Evolutionary conservation across 768 basidiomycete species (phyloP).

Genomic region (Auriculariales sp.): DNA sequence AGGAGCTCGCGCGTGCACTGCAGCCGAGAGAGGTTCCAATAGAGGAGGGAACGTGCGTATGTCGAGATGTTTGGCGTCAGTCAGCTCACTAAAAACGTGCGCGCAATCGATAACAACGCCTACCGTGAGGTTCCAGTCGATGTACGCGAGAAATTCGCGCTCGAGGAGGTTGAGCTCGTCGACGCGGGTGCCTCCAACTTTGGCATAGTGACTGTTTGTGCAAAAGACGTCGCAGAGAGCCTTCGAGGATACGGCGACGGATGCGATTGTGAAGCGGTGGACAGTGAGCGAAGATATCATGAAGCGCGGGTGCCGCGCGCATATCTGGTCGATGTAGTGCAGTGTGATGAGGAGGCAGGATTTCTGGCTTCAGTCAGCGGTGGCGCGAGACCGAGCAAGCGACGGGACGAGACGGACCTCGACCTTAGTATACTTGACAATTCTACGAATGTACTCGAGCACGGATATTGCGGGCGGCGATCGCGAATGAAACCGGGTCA

Average conservation of each 20-base stretch:
- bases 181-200: conserved; percentile 87
- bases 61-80: conserved; percentile 4
- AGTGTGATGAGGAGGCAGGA: conserved; percentile 69
- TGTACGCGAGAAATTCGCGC: conserved; percentile 79
- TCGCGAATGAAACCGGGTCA: conserved; percentile 94
- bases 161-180: conserved; percentile 89
- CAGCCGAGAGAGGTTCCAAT: conserved; percentile 11
- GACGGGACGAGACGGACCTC: conserved; percentile 42
- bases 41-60: conserved; percentile 10
- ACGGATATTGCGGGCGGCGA: conserved; percentile 78
- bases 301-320: conserved; percentile 73
- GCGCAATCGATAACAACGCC: conserved; percentile 18
- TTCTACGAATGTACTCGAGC: conserved; percentile 85
- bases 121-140: conserved; percentile 92
- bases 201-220: conserved; percentile 88
- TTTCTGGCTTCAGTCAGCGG: conserved; percentile 30
- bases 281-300: conserved; percentile 91
- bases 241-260: conserved; percentile 85
- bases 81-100: neutral
- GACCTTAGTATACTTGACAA: conserved; percentile 89
- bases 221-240: conserved; percentile 93
- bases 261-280: conserved; percentile 93
- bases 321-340: conserved; percentile 90
- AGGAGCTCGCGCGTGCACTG: conserved; percentile 85
- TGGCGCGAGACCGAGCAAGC: conserved; percentile 2